Evolutionary conservation across 192 early-diverging fungal species (phyloP).

Genomic region (Mortierella alpina): DNA sequence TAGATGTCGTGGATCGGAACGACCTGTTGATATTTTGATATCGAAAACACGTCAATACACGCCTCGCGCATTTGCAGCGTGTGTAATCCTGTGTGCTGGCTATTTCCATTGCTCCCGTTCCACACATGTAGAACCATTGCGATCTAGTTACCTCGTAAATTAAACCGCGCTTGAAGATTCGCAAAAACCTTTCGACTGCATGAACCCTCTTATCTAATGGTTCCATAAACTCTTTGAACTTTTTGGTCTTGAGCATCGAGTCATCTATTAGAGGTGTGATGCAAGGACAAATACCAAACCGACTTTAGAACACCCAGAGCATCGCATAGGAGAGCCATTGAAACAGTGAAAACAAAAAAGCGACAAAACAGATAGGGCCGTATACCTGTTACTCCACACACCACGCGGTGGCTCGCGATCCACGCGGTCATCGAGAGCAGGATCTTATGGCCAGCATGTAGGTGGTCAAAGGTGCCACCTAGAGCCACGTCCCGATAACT

Average conservation of each 20-base stretch:
- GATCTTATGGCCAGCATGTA: conserved; percentile 96
- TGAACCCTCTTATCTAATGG: conserved; percentile 69
- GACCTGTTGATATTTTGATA: conserved; percentile 47
- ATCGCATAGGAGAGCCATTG: not conserved
- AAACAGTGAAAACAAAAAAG: conserved; percentile 5
- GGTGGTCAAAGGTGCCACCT: conserved; percentile 98
- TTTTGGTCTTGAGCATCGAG: conserved; percentile 76
- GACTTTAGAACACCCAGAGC: not conserved
- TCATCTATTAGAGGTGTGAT: conserved; percentile 56
- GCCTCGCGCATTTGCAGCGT: not conserved
- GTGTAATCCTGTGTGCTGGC: too few relatives aligned
- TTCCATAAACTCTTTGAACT: conserved; percentile 74
- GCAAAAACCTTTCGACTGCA: conserved; percentile 71
- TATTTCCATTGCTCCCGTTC: not conserved
- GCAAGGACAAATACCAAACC: not conserved
- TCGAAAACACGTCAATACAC: not conserved
- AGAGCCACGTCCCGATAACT: conserved; percentile 70
- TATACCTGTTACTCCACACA: conserved; percentile 83
- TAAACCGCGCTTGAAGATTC: conserved; percentile 58
- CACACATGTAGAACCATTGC: not conserved
- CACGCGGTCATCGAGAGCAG: conserved; percentile 85
- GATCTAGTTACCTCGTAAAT: conserved; percentile 52
- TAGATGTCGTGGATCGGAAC: conserved; percentile 84
- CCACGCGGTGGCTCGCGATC: conserved; percentile 68
- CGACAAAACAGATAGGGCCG: not conserved